Conservation (phyloP, 352 stramenopile genomes). For the Phytopythium oedochilum region DNA sequence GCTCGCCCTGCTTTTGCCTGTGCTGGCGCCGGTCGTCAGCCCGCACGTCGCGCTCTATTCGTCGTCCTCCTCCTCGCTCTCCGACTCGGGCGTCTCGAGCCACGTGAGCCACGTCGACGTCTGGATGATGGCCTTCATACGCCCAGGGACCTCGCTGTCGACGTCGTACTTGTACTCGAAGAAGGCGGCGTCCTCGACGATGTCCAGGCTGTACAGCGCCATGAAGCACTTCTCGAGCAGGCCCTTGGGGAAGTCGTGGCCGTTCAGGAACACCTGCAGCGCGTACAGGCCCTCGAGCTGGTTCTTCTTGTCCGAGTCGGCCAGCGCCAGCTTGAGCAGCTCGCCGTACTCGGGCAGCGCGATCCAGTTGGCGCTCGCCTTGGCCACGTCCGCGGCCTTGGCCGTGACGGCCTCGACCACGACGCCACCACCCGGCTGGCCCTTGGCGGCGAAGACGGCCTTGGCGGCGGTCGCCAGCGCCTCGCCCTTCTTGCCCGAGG, state of each 20-base stretch:
- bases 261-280: slow-evolving; percentile 72
- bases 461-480: slow-evolving; percentile 50
- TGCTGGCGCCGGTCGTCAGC: too few relatives aligned
- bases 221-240: slow-evolving; percentile 84
- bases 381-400: slow-evolving; percentile 58
- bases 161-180: slow-evolving; percentile 88
- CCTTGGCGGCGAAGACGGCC: slow-evolving; percentile 41
- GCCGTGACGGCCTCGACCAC: slow-evolving; percentile 52
- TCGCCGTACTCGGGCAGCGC: slow-evolving; percentile 51
- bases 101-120: slow-evolving; percentile 77
- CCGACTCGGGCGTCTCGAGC: slow-evolving; percentile 73
- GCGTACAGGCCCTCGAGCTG: slow-evolving; percentile 72
- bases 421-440: slow-evolving; percentile 33
- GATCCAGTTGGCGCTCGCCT: slow-evolving; percentile 80
- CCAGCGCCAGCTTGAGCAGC: slow-evolving; percentile 53
- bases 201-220: slow-evolving; percentile 79
- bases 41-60: slow-evolving; percentile 44
- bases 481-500: slow-evolving; percentile 59
- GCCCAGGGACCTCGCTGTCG: slow-evolving; percentile 58
- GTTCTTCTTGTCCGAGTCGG: slow-evolving; percentile 44
- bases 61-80: slow-evolving; percentile 71
- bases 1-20: too few relatives aligned
- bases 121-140: slow-evolving; percentile 84
- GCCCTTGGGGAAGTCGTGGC: slow-evolving; percentile 72
- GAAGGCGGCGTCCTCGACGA: slow-evolving; percentile 75